phyloP scores from a whole-genome alignment of 1,284 basidiomycete species.

The Fomitopsis palustris region DNA sequence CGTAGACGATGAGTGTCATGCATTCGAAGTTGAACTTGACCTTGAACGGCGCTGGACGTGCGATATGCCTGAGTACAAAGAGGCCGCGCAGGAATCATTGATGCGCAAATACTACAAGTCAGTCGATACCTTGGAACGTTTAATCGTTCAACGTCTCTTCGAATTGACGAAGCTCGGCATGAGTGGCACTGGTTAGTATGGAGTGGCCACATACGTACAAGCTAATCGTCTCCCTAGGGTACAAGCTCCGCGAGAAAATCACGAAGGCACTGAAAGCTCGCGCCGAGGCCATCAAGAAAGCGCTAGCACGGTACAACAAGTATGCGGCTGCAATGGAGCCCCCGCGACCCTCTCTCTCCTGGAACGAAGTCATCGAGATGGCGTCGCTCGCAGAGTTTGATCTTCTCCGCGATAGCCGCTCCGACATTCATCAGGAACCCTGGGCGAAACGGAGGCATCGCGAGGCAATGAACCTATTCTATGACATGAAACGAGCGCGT shows the following conservation, averaged over 20 bases:
- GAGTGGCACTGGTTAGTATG: slow-evolving; percentile 16
- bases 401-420: slow-evolving; percentile 5
- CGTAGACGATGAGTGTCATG: too few species aligned
- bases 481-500: slow-evolving; percentile 7
- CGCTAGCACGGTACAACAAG: slow-evolving; percentile 4
- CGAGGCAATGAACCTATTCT: slow-evolving; percentile 4
- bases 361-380: slow-evolving; percentile 3
- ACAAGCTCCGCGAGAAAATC: slow-evolving; percentile 11
- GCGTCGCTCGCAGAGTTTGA: slow-evolving; percentile 9
- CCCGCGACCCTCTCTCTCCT: background rate
- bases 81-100: background rate
- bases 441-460: slow-evolving; percentile 4
- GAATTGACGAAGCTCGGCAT: slow-evolving; percentile 22
- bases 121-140: slow-evolving; percentile 18
- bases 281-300: slow-evolving; percentile 4
- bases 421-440: slow-evolving; percentile 1
- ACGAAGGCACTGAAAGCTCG: slow-evolving; percentile 3
- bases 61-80: slow-evolving; percentile 6
- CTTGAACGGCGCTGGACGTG: slow-evolving; percentile 15
- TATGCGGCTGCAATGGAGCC: background rate
- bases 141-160: slow-evolving; percentile 22
- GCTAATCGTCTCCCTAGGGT: slow-evolving; percentile 2
- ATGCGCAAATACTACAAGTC: slow-evolving; percentile 14
- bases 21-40: too few species aligned
- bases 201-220: too few species aligned